Evolutionary conservation across 805 yeast genomes (phyloP), one percentile per base, ranked within the genome.

Genomic region (Wickerhamiella kurtzmanii): DNA sequence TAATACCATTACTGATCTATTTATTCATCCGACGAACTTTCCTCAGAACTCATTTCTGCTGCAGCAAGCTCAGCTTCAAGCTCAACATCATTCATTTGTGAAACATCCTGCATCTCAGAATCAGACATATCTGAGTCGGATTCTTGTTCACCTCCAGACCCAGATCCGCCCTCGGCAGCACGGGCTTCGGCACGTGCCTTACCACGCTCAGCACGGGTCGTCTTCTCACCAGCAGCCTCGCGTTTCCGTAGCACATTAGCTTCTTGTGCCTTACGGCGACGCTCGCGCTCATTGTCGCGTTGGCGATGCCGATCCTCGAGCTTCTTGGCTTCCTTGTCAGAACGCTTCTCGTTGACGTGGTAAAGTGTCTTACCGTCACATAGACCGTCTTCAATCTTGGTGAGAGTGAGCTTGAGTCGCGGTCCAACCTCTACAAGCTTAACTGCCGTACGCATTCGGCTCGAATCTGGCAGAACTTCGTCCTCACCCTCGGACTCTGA

Each of bases 401-500:
- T 68, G 48, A 92, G 68, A 44, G 77, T 70, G 64, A 92, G 68
- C 55, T 75, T 77, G 64, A 92, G 65, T 54, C 98, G 74, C 35
- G 98, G 98, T 0, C 98, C 98, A 43, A 89, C 68, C 64, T 92
- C 98, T 1, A 89, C 84, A 44, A 92, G 70, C 62, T 86, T 88
- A 56, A 92, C 84, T 1, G 98, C 97, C 58, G 83, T 77, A 64
- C 86, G 87, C 46, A 66, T 69, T 44, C 60, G 56, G n/a, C 47
- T 38, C 17, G 16, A 35, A 11, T 35, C 47, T 9, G 46, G 43
- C 81, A 73, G 21, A 79, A 84, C 49, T 54, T 88, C 96, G 50
- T 88, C 96, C 58, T 92, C 97, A 40, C 87, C 78, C 68, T 89
- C 98, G 3, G 94, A 82, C 58, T 89, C 98, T 42, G 92, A 80